Base-by-base conservation (phyloP, 2,329 filamentous ascomycete genomes). In the Trichoderma sp. region DNA sequence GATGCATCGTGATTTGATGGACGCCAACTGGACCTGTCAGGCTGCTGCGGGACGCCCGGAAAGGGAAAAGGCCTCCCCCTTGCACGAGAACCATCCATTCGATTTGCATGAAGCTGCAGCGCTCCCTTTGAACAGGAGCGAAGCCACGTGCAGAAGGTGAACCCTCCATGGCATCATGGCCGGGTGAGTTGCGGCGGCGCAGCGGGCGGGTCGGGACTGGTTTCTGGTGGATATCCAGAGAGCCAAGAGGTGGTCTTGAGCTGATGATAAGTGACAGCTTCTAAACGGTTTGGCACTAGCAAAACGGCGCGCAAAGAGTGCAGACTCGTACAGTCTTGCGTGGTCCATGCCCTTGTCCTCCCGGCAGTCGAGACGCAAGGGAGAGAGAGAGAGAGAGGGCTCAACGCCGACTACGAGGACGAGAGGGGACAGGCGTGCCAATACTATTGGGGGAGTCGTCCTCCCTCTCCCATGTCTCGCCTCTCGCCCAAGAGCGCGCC, bases 201-300 rank as follows among this genome's bases (percentile, higher is more conserved):
- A 56, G 42, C 39, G 42, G 57, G 45, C 58, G 58, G 58, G 29
- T 6, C 58, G 58, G 58, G 42, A 61, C 58, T 58, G 35, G n/a
- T n/a, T 45, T 45, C 19, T 42, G 50, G 48, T 53, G 58, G 58
- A 25, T 50, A 50, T 17, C 10, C 39, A 45, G 39, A 45, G 39
- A n/a, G n/a, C n/a, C 39, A n/a, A 45, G 39, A 45, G n/a, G 7
- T 9, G n/a, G 39, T 45, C 39, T 45, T 45, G 15, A 29, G 25
- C 13, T 37, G 45, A 34, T 64, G 67, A 68, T 65, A 68, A 65
- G 60, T 68, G 67, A 68, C 50, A 65, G 67, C 60, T 22, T 45
- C 32, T 15, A n/a, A 54, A 63, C 37, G 37, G 35, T 10, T 29
- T n/a, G 19, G 52, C 57, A 39, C 25, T 53, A 42, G 42, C 19